phyloP scores from a whole-genome alignment of 108 stramenopile genomes.

The Skeletonema costatum region DNA sequence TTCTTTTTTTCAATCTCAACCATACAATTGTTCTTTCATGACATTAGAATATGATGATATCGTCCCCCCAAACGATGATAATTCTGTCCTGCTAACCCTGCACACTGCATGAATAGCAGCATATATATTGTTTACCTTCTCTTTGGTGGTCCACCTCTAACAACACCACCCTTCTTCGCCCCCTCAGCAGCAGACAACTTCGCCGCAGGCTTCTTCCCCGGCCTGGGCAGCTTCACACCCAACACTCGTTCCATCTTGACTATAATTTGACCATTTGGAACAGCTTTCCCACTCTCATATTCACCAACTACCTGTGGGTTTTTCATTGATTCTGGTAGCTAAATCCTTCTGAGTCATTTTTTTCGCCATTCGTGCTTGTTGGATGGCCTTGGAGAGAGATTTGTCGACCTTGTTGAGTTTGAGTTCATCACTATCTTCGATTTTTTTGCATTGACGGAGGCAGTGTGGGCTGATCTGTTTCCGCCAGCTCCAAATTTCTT shows the following conservation, averaged over 20 bases:
- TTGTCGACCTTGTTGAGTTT: conserved; percentile 91
- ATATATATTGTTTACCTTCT: conserved; percentile 56
- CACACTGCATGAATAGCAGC: too few relatives aligned
- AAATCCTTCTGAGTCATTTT: conserved; percentile 98
- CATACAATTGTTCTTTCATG: neutral
- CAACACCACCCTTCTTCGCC: conserved; percentile 42
- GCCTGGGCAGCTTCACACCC: conserved; percentile 89
- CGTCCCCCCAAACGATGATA: too few relatives aligned
- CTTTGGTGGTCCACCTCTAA: conserved; percentile 86
- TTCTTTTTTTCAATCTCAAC: neutral
- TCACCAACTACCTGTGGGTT: conserved; percentile 97
- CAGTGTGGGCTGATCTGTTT: conserved; percentile 90
- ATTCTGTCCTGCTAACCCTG: too few relatives aligned
- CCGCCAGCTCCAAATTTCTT: conserved; percentile 74
- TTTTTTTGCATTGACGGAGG: conserved; percentile 81
- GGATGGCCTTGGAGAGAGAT: conserved; percentile 88
- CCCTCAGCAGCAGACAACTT: conserved; percentile 45
- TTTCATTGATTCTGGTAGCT: conserved; percentile 96
- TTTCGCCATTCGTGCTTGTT: conserved; percentile 95
- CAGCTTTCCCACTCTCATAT: conserved; percentile 96
- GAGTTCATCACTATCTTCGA: conserved; percentile 94
- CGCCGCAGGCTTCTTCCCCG: conserved; percentile 64
- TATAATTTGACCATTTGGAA: conserved; percentile 96
- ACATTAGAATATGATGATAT: neutral
- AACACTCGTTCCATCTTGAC: conserved; percentile 90